Base-by-base conservation (phyloP, 2,329 filamentous ascomycete genomes). In the Aspergillus sp. region DNA sequence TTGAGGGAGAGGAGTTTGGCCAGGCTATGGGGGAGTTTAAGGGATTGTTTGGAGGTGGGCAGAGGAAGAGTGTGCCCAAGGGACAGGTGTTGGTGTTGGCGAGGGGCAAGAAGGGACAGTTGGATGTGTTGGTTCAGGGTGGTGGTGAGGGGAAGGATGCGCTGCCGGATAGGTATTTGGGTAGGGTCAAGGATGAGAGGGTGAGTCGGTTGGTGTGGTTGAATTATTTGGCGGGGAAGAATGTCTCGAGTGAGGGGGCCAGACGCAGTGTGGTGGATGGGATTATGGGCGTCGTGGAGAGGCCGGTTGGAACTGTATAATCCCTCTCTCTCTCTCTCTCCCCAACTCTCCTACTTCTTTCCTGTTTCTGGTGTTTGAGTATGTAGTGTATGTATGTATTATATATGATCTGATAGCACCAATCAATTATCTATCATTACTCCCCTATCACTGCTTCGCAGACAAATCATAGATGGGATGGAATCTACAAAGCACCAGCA, bases 151-250 rank as follows among this genome's bases (percentile, higher is more conserved):
- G 10, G 17, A 45, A 21, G 13, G 70, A 75, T 63, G 76, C 80
- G 41, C 72, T 36, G 32, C 77, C 38, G 72, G 82, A 76, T 15
- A 82, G 80, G 74, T 84, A 75, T 73, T 74, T 98, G 67, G 95
- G 95, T 1, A 80, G 82, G 0, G 87, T 98, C 1, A 69, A 76
- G 0, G 95, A 98, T 71, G 91, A 95, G 79, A 82, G 94, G 57
- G 81, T 99, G 12, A 89, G 90, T 59, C 86, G 91, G 60, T 79
- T 94, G 61, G 79, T 98, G 21, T 98, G 94, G 94, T 78, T 97
- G 72, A 90, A 93, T 67, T 99, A 97, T 77, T 81, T 99, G 32
- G 91, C 87, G 4, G 95, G 95, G 0, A 90, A 87, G 74, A 92
- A 88, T 69, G 92, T 97, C 9, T 92, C 92, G 30, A 96, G 91